Base-by-base conservation (phyloP, 768 basidiomycete genomes). In the Chalciporus piperatus region DNA sequence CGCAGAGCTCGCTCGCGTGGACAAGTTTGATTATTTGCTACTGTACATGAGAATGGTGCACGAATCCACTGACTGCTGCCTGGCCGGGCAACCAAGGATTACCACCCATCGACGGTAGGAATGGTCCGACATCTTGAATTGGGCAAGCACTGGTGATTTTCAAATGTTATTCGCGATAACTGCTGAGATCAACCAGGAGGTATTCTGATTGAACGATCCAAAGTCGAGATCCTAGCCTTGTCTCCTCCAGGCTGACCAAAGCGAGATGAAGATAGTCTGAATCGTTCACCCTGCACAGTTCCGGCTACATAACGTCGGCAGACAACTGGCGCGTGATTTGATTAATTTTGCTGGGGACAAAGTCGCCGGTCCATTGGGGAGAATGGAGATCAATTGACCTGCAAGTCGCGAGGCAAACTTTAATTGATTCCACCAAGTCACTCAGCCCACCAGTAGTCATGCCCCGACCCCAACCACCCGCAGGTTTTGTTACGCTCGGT, bases 401-500 rank as follows among this genome's bases (percentile, higher is more conserved):
- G 16, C 35, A 37, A 37, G 16, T 37, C 16, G 16, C n/a, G 13
- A 32, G 6, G 35, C 35, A 37, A 37, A 37, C 35, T 37, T 37
- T 9, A 37, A 13, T 10, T 27, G 25, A 25, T 7, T 35, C 13
- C 33, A 35, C 33, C 33, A 14, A 35, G 3, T 16, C 14, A 35
- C 33, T 35, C 12, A 10, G 30, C 33, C 33, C 33, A n/a, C 16
- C 35, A 35, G 14, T 25, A 40, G 38, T 23, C 19, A 59, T 59
- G 57, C 27, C 52, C 17, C 58, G 44, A 28, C 45, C 57, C 22
- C 48, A 32, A 48, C 41, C 52, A n/a, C 59, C 56, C 4, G 13
- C 44, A 40, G 61, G 61, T 38, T 62, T 62, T 37, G 42, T 62
- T 4, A 46, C 51, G 8, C 41, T 62, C 9, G 57, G 51, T 19